Evolutionary conservation across 1,284 basidiomycete species (phyloP), one percentile per base, ranked within the genome.

Genomic region (Coriolopsis trogii): DNA sequence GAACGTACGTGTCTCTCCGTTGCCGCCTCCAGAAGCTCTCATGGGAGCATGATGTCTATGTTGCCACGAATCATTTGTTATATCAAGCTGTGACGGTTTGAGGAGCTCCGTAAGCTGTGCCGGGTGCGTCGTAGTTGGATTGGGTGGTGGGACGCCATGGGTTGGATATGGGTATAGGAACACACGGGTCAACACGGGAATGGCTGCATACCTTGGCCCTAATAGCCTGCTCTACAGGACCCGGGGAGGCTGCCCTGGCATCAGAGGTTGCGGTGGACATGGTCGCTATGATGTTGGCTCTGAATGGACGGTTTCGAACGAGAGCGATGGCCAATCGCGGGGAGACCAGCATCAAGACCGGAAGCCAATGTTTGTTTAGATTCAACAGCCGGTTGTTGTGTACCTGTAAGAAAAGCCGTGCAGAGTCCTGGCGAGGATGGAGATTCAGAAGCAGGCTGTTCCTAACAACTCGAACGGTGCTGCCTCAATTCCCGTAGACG

Each of bases 21-120:
- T 81, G 36, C 77, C 79, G 56, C 78, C 83, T 47, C 76, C 80
- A 68, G 80, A 74, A 45, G 77, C 81, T 64, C 79, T 77, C 89
- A 91, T 91, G 42, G 89, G 73, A 45, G 78, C 77, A 70, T 91
- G 89, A 72, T 90, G 84, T 61, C 84, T 78, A 70, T 91, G 89
- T 70, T 87, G 76, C 78, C 81, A 84, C 40, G 88, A 89, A 64
- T 91, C 85, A 69, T 91, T 91, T 38, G 76, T 76, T 65, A 91
- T 84, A 46, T 66, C 72, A 61, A 91, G 73, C 60, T 74, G 72
- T 46, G 75, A 71, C 30, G 88, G 88, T 60, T 74, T 72, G 50
- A 91, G 74, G 40, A 80, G 68, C 36, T 70, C 66, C 42, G 73
- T 79, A 58, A 91, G 72, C 89, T 89, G 38, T 8, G 23, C n/a